Conservation (phyloP, 2,329 filamentous ascomycete species). For the Epichloe coenophiala region DNA sequence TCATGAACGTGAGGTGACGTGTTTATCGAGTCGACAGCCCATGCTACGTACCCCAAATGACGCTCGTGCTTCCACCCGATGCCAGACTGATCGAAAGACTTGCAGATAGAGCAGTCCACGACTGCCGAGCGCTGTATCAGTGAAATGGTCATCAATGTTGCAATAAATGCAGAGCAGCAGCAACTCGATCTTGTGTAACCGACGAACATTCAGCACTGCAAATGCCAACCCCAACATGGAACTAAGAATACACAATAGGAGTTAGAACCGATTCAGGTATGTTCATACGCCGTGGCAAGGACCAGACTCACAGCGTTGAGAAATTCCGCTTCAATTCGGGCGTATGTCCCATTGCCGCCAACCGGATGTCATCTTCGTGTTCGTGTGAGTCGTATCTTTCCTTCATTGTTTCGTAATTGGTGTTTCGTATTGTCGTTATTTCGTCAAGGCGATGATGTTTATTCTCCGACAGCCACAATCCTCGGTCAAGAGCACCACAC, state of each 20-base stretch:
- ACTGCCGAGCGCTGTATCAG: constrained; percentile 6
- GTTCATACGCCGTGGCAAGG: no score
- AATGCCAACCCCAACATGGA: constrained; percentile 31
- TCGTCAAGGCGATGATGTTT: neutral
- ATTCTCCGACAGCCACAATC: neutral
- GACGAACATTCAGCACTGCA: constrained; percentile 28
- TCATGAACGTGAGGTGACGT: no score
- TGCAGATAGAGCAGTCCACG: constrained; percentile 32
- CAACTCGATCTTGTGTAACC: neutral
- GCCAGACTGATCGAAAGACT: constrained; percentile 39
- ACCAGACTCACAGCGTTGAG: constrained; percentile 10
- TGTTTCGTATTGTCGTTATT: no score
- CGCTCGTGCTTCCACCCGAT: constrained; percentile 51
- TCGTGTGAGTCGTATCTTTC: neutral
- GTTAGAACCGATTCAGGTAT: neutral
- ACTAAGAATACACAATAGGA: neutral
- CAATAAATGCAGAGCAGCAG: no score
- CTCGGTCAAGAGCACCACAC: neutral
- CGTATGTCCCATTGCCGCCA: constrained; percentile 13
- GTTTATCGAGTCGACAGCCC: neutral
- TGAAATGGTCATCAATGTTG: no score
- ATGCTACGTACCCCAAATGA: constrained; percentile 48
- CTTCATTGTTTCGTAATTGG: constrained; percentile 4
- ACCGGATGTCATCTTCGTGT: constrained; percentile 12
- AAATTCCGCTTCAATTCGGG: constrained; percentile 14